Conservation (phyloP, 257 asterid species). For the Salvia splendens region DNA sequence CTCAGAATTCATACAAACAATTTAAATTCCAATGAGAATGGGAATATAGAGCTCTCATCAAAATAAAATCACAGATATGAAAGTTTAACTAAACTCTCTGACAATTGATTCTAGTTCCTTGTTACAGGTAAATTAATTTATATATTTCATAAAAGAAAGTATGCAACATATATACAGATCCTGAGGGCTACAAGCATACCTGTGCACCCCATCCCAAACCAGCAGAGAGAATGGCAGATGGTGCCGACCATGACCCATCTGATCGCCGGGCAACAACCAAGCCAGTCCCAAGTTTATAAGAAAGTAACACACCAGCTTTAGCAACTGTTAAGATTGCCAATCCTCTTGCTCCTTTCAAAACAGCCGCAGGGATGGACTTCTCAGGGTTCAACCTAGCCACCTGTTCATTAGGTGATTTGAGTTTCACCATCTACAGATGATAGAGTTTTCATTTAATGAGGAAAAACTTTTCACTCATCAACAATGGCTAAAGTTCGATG, state of each 20-base stretch:
- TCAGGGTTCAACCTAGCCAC: conserved; percentile 91
- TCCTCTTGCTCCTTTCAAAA: conserved; percentile 90
- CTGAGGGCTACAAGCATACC: conserved; percentile 44
- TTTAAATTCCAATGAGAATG: conserved; percentile 8
- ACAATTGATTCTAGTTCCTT: conserved; percentile 9
- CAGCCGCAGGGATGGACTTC: conserved; percentile 85
- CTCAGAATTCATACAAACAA: neutral
- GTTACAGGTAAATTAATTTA: neutral
- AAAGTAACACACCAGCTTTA: conserved; percentile 78
- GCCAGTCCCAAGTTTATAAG: conserved; percentile 95
- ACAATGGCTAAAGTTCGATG: neutral
- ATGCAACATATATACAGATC: neutral
- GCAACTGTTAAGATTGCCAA: conserved; percentile 92
- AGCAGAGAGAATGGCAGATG: conserved; percentile 86
- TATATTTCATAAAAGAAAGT: neutral
- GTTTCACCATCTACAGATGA: conserved; percentile 19
- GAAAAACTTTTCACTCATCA: neutral
- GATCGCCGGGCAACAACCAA: conserved; percentile 86
- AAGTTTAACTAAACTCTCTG: conserved; percentile 2
- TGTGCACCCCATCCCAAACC: conserved; percentile 99
- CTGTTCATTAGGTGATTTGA: conserved; percentile 42
- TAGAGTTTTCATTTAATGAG: conserved; percentile 9
- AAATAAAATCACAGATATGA: neutral
- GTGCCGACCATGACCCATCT: conserved; percentile 99
- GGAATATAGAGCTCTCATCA: neutral